Base-by-base conservation (phyloP, 441 rosid genomes). In the Metrosideros polymorpha region DNA sequence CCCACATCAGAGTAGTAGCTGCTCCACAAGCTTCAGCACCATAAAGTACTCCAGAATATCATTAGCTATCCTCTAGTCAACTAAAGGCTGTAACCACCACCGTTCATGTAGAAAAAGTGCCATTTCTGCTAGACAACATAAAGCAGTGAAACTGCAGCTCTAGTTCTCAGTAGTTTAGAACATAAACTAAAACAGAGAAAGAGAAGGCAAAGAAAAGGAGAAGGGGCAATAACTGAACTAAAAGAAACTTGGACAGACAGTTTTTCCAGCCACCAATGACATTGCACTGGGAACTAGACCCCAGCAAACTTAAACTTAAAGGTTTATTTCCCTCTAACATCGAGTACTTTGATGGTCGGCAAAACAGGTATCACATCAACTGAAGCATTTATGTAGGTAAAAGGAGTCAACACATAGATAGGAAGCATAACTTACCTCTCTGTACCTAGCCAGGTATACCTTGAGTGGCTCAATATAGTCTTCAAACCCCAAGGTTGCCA, bases 401-500 rank as follows among this genome's bases (percentile, higher is more conserved):
- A 83, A 52, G 15, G 14, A 7, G 22, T 10, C 10, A 52, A 79
- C 2, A 30, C 15, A 32, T 27, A 56, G 77, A 84, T 42, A 39
- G 30, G 88, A 82, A 87, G 25, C 71, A 30, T 45, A 43, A 15
- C 77, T 59, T 84, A 95, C 96, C 95, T 95, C 98, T 84, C 98
- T 91, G 87, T 92, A 94, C 90, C 96, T 91, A 85, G 91, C 87
- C 45, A 95, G 94, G 91, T 94, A 95, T 32, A 92, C 88, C 94
- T 94, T 95, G 29, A 94, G 92, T 0, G 96, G 98, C 35, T 95
- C 97, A 45, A 94, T 92, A 82, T 94, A 95, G 59, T 94, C 98
- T 89, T 95, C 97, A 89, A 95, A 95, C 17, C 98, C 98, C 82
- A 95, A 89, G 0, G 98, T 94, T 8, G 97, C 95, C 98, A 95